phyloP scores from a whole-genome alignment of 2,329 filamentous ascomycete species.

The Cladosporium sp. region DNA sequence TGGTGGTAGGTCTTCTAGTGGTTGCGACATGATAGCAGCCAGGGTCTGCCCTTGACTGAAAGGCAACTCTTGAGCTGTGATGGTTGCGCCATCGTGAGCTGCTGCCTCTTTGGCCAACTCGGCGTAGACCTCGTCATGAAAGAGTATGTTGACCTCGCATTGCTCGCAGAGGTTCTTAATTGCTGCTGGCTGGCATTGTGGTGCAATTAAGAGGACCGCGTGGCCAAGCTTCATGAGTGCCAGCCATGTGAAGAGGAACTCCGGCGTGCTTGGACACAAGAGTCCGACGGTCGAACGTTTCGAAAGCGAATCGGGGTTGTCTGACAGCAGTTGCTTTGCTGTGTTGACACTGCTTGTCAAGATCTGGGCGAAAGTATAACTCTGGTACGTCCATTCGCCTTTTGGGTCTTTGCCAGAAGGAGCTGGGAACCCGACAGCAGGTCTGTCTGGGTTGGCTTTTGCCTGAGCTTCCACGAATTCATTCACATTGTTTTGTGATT shows the following conservation, averaged over 20 bases:
- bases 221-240: slow-evolving; percentile 58
- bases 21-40: not conserved
- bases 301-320: slow-evolving; percentile 22
- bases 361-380: slow-evolving; percentile 42
- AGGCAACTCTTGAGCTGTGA: not conserved
- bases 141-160: slow-evolving; percentile 45
- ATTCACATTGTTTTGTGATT: slow-evolving; percentile 49
- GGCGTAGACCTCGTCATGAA: slow-evolving; percentile 48
- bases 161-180: slow-evolving; percentile 55
- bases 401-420: slow-evolving; percentile 25
- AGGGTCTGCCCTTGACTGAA: not conserved
- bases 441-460: slow-evolving; percentile 37
- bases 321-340: slow-evolving; percentile 35
- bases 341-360: slow-evolving; percentile 38
- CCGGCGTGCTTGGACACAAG: slow-evolving; percentile 56
- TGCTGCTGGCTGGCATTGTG: slow-evolving; percentile 48
- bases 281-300: slow-evolving; percentile 49
- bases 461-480: slow-evolving; percentile 55
- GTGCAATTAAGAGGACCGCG: slow-evolving; percentile 59
- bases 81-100: slow-evolving; percentile 5
- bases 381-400: slow-evolving; percentile 26
- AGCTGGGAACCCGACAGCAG: slow-evolving; percentile 54
- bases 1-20: not conserved
- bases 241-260: slow-evolving; percentile 62
- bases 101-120: slow-evolving; percentile 36